Conservation (phyloP, 2,329 filamentous ascomycete species). For the Hymenoscyphus salicellus region DNA sequence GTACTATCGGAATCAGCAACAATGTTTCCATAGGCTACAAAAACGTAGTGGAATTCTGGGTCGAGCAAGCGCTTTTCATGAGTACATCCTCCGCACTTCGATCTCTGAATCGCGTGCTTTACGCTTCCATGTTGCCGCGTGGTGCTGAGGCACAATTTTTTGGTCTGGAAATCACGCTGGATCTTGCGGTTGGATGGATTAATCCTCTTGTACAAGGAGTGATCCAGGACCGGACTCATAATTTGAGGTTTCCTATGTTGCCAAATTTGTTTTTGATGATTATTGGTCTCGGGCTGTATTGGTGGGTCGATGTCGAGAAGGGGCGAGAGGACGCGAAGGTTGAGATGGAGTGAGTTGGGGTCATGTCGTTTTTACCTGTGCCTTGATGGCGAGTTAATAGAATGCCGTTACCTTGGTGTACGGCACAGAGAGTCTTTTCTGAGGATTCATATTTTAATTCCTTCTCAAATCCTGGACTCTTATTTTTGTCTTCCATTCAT, state of each 20-base stretch:
- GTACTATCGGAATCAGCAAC: slow-evolving; percentile 5
- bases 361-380: not conserved
- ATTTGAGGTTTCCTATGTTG: slow-evolving; percentile 7
- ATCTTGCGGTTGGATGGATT: slow-evolving; percentile 11
- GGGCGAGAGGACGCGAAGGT: slow-evolving; percentile 7
- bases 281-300: slow-evolving; percentile 1
- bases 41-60: slow-evolving; percentile 8
- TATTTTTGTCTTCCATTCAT: too few relatives aligned
- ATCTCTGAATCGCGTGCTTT: slow-evolving; percentile 3
- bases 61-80: slow-evolving; percentile 8
- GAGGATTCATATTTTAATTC: too few relatives aligned
- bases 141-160: slow-evolving; percentile 11
- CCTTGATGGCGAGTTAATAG: not conserved
- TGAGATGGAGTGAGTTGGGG: slow-evolving; percentile 3
- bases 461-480: too few relatives aligned
- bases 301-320: slow-evolving; percentile 7
- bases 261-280: slow-evolving; percentile 8
- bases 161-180: slow-evolving; percentile 9
- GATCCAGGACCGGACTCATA: slow-evolving; percentile 9
- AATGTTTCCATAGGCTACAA: slow-evolving; percentile 9
- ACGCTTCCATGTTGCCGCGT: slow-evolving; percentile 6
- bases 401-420: too few relatives aligned
- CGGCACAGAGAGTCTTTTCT: too few relatives aligned
- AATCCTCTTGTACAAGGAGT: slow-evolving; percentile 10
- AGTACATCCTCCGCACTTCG: slow-evolving; percentile 2